Base-by-base conservation (phyloP, 352 stramenopile species). In the Pythium guiyangense region DNA sequence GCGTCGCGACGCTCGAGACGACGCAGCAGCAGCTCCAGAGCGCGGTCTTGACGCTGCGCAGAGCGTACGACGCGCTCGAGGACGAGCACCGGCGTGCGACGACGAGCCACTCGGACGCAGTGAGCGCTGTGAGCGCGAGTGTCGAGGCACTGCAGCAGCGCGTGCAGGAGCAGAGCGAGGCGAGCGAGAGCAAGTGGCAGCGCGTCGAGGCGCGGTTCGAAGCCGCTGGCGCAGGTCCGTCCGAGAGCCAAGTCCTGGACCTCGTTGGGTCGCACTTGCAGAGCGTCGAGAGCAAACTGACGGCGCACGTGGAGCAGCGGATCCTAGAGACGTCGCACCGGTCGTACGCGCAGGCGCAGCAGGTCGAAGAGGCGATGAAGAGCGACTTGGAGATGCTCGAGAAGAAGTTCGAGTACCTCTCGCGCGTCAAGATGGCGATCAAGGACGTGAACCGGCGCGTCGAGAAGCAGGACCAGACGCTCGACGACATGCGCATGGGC, bases 391-490 rank as follows among this genome's bases (percentile, higher is more conserved):
- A n/a, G n/a, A n/a, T n/a, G n/a, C n/a, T n/a, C n/a, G n/a, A n/a
- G n/a, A n/a, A n/a, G n/a, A n/a, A n/a, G n/a, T n/a, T n/a, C n/a
- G n/a, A n/a, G n/a, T n/a, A n/a, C n/a, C n/a, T n/a, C n/a, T n/a
- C n/a, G n/a, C n/a, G n/a, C n/a, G n/a, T n/a, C n/a, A n/a, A n/a
- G n/a, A n/a, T n/a, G 76, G 77, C 87, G 60, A 79, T 88, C 54
- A 91, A 89, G 51, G 78, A 91, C 12, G 26, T 89, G 8, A 63
- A 47, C 44, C 73, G 72, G 20, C 66, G 65, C 58, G 70, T 79
- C 11, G 78, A 91, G 17, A 77, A 71, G 53, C 76, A 88, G 39
- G 78, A 89, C 15, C 64, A 91, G 45, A 76, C 62, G 10, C 61
- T 88, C 17, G 77, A 84, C 44, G 80, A 85, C 39, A 74, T 91